phyloP scores from a whole-genome alignment of 352 stramenopile species.

The Phytophthora citricola region DNA sequence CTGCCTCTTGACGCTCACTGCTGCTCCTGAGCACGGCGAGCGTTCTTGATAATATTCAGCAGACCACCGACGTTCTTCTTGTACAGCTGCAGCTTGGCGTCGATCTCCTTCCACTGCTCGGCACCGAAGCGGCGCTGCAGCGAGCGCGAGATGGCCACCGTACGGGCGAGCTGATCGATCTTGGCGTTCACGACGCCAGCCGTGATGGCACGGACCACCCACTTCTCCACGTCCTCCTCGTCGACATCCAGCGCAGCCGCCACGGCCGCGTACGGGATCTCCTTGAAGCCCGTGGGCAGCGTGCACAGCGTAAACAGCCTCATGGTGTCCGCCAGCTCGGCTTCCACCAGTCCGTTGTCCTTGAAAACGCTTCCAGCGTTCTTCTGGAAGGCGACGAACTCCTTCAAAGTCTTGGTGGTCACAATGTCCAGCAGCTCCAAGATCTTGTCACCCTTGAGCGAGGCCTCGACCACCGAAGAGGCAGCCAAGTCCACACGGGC shows the following conservation, averaged over 20 bases:
- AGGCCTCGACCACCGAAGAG: slow-evolving; percentile 76
- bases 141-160: slow-evolving; percentile 86
- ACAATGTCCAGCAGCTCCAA: slow-evolving; percentile 93
- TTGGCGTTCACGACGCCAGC: slow-evolving; percentile 92
- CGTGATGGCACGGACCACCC: slow-evolving; percentile 94
- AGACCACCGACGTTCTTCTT: slow-evolving; percentile 94
- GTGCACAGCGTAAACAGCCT: slow-evolving; percentile 93
- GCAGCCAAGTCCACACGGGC: slow-evolving; percentile 89
- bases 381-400: slow-evolving; percentile 88
- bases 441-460: slow-evolving; percentile 76
- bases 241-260: slow-evolving; percentile 83
- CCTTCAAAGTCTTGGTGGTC: slow-evolving; percentile 91
- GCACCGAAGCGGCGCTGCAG: slow-evolving; percentile 86
- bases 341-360: slow-evolving; percentile 61
- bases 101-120: slow-evolving; percentile 91
- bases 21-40: slow-evolving; percentile 69
- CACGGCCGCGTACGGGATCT: slow-evolving; percentile 91
- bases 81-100: slow-evolving; percentile 91
- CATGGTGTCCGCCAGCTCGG: slow-evolving; percentile 86
- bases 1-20: slow-evolving; percentile 45
- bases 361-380: slow-evolving; percentile 69
- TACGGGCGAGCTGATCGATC: slow-evolving; percentile 94
- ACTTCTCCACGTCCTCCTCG: slow-evolving; percentile 92
- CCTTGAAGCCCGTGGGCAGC: slow-evolving; percentile 91
- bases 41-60: slow-evolving; percentile 84